Percentiles rank a stretch among this genome's conserved stretches.
These are phyloP conservation scores for Thermomucor indicae-seudaticae DNA, from an alignment of 371 early-diverging fungal species.

Conservation along the genomic window DNA sequence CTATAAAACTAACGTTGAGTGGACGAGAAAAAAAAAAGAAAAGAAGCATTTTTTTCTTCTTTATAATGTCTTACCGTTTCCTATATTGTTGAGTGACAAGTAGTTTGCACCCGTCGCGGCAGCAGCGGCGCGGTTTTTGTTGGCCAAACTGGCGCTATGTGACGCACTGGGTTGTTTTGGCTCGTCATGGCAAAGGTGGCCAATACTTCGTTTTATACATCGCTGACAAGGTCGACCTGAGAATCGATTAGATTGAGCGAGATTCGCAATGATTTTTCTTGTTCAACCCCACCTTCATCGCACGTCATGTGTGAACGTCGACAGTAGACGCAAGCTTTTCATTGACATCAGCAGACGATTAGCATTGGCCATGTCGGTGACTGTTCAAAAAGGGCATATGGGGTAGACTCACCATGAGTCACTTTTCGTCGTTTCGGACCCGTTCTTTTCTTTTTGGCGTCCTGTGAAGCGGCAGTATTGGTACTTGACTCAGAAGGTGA, in stretches of 20 bases:
- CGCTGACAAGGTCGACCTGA: constrained; percentile 88
- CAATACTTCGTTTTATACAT: constrained; percentile 90
- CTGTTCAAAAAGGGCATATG: neutral
- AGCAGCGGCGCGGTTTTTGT: constrained; percentile 6
- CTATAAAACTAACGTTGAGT: constrained; percentile 3
- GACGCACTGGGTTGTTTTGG: constrained; percentile 27
- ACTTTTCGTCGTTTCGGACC: constrained; percentile 72
- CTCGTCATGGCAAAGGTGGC: constrained; percentile 89
- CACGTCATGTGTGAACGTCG: constrained; percentile 87
- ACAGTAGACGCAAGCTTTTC: constrained; percentile 56
- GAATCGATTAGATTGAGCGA: neutral
- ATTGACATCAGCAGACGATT: neutral
- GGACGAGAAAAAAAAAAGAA: neutral
- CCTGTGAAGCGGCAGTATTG: constrained; percentile 1
- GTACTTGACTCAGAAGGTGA: too few species aligned
- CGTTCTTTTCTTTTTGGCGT: constrained; percentile 55
- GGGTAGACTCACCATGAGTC: constrained; percentile 56
- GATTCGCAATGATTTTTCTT: neutral
- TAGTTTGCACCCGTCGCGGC: constrained; percentile 16
- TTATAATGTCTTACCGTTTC: constrained; percentile 2
- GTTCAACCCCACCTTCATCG: constrained; percentile 57
- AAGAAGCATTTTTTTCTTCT: neutral
- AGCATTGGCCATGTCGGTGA: neutral
- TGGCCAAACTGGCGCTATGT: constrained; percentile 21
- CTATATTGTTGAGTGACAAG: constrained; percentile 14